Evolutionary conservation across 78 protist species (phyloP), one percentile per base, ranked within the genome.

Genomic region (Pigoraptor vietnamica): DNA sequence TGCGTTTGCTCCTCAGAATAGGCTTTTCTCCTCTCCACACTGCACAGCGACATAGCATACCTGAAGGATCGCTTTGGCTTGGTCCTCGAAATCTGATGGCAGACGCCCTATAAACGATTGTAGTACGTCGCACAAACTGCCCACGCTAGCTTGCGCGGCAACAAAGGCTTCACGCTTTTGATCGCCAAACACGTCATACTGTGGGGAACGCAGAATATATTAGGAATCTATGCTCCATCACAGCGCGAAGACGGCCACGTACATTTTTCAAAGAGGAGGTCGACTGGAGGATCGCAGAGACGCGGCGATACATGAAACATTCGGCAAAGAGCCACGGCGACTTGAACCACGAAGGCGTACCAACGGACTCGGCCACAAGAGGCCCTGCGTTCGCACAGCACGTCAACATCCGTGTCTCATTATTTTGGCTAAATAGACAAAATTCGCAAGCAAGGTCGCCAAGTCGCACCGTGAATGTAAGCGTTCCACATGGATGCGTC

Each of bases 241-340:
- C 34, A 2, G 84, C n/a, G n/a, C n/a, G n/a, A n/a, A n/a, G n/a
- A n/a, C n/a, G n/a, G n/a, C n/a, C n/a, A n/a, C n/a, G n/a, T n/a
- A n/a, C n/a, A n/a, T n/a, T 25, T 1, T 34, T 0, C 38, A 82
- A 34, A 34, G 24, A 1, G 21, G 6, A 6, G 37, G 87, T 34
- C 21, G 2, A 2, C 2, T 32, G 29, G 81, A 1, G 10, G 90
- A 40, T 10, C 32, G 1, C 21, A 81, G 23, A 40, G 81, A 87
- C 40, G n/a, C 90, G 90, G 25, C 90, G 90, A 19, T 87, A 87
- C 90, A 87, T 40, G 90, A 39, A 87, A 24, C 90, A 39, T 81
- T 87, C 90, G 10, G 90, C 2, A 19, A 40, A n/a, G 35, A 87
- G 81, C 90, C 67, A 40, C 25, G 67, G 37, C 29, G 36, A 23